phyloP scores from a whole-genome alignment of 2,329 filamentous ascomycete genomes.

The Tolypocladium ovalisporum region DNA sequence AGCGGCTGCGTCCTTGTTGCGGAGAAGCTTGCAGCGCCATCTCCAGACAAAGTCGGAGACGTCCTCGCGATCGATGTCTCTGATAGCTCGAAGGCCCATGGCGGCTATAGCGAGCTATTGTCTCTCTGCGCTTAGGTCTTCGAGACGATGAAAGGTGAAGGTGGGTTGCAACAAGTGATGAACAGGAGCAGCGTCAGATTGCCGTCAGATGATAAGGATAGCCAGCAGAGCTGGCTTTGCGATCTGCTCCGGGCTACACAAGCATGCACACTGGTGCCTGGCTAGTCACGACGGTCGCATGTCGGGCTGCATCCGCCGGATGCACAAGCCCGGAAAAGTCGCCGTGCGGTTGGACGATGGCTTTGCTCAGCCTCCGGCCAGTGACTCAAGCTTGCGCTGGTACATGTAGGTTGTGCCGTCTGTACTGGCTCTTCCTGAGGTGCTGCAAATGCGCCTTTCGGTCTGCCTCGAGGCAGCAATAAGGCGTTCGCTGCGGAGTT shows the following conservation, averaged over 20 bases:
- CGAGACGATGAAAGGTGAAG: background rate
- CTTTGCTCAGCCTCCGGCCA: no score
- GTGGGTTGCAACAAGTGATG: no score
- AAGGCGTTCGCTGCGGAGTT: background rate
- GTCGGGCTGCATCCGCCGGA: background rate
- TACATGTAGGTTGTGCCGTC: background rate
- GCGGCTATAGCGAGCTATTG: no score
- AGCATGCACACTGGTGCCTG: no score
- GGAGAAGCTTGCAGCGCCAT: slow-evolving; percentile 19
- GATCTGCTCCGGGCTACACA: background rate
- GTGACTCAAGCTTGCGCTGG: background rate
- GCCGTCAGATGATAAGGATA: background rate
- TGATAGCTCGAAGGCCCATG: slow-evolving; percentile 6
- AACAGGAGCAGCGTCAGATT: background rate
- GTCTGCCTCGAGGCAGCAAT: background rate
- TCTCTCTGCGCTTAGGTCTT: background rate
- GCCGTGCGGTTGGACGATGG: no score
- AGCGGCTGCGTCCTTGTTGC: slow-evolving; percentile 8
- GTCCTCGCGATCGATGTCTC: slow-evolving; percentile 8
- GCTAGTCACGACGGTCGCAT: no score
- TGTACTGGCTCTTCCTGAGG: background rate
- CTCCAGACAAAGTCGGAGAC: slow-evolving; percentile 19
- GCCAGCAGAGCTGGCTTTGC: background rate
- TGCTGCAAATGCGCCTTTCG: background rate
- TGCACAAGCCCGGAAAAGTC: background rate